Evolutionary conservation across 441 rosid genomes (phyloP).

Genomic region (Pelargonium australe): DNA sequence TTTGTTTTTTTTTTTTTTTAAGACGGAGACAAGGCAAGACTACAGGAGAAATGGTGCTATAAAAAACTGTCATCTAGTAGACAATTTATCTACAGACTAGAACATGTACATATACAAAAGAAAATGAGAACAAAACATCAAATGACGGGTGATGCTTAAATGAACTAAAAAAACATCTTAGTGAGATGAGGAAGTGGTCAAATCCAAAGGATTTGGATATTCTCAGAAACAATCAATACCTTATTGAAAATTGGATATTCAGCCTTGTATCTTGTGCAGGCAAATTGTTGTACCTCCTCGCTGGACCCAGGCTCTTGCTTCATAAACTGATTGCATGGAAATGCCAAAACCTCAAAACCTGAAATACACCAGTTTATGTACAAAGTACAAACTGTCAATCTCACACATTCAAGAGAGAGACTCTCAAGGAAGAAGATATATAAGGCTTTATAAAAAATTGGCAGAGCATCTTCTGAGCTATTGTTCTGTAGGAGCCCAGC

Average conservation of each 20-base stretch:
- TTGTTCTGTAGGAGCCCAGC: too few relatives aligned
- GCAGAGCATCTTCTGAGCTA: too few relatives aligned
- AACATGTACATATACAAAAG: too few relatives aligned
- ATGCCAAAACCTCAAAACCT: constrained; percentile 65
- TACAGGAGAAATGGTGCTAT: too few relatives aligned
- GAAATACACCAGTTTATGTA: constrained; percentile 4
- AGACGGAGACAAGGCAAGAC: too few relatives aligned
- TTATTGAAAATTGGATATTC: constrained; percentile 64
- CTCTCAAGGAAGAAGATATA: not conserved
- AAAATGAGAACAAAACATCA: not conserved
- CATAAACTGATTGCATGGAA: constrained; percentile 71
- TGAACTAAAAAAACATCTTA: not conserved
- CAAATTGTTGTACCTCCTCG: constrained; percentile 47
- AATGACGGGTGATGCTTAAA: not conserved
- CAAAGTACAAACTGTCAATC: not conserved
- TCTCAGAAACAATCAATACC: constrained; percentile 25
- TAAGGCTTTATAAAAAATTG: not conserved
- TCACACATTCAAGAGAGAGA: not conserved
- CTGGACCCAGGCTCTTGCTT: constrained; percentile 60
- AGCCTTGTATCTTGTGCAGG: constrained; percentile 58
- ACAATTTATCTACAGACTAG: too few relatives aligned
- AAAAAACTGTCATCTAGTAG: too few relatives aligned
- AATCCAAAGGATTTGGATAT: not conserved
- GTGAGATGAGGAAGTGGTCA: not conserved
- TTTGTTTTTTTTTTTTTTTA: too few relatives aligned